Percentiles rank a stretch among this genome's conserved stretches.
Evolutionary conservation across 1,284 basidiomycete species (phyloP).

Genomic region (Pseudozyma thailandica): DNA sequence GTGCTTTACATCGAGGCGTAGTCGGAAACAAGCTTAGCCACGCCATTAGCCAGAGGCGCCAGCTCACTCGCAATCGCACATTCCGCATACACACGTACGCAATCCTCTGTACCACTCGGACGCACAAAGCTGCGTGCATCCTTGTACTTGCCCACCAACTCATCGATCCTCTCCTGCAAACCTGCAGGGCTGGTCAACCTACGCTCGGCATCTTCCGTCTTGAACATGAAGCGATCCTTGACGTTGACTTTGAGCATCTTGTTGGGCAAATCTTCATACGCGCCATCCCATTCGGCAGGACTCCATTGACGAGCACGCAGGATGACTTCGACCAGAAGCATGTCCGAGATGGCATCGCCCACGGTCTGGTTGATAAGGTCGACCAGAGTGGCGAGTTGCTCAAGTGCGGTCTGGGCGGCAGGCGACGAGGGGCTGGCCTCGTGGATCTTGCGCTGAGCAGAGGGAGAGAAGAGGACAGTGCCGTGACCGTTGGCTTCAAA

Average conservation of each 20-base stretch:
- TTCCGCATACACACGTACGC: constrained; percentile 97
- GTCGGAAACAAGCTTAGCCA: constrained; percentile 57
- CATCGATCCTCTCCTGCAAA: constrained; percentile 87
- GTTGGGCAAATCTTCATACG: constrained; percentile 95
- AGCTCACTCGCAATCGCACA: constrained; percentile 79
- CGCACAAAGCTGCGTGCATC: constrained; percentile 91
- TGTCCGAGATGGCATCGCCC: constrained; percentile 94
- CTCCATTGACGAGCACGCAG: constrained; percentile 75
- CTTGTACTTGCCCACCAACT: constrained; percentile 81
- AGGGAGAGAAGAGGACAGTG: constrained; percentile 88
- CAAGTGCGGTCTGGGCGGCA: constrained; percentile 76
- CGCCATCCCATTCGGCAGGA: constrained; percentile 86
- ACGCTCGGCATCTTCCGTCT: constrained; percentile 93
- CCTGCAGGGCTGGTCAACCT: constrained; percentile 82
- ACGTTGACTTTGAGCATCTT: constrained; percentile 96
- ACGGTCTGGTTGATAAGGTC: constrained; percentile 97
- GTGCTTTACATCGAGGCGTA: constrained; percentile 20
- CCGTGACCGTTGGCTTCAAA: constrained; percentile 99
- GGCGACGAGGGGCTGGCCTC: constrained; percentile 81
- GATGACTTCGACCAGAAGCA: constrained; percentile 93
- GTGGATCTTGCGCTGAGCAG: constrained; percentile 65
- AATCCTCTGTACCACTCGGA: constrained; percentile 97
- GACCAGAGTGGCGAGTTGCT: constrained; percentile 72
- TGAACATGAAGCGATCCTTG: constrained; percentile 82
- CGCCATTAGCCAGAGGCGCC: constrained; percentile 70